Evolutionary conservation across 345 rosid genomes (phyloP).

Genomic region (Brassica cretica): DNA sequence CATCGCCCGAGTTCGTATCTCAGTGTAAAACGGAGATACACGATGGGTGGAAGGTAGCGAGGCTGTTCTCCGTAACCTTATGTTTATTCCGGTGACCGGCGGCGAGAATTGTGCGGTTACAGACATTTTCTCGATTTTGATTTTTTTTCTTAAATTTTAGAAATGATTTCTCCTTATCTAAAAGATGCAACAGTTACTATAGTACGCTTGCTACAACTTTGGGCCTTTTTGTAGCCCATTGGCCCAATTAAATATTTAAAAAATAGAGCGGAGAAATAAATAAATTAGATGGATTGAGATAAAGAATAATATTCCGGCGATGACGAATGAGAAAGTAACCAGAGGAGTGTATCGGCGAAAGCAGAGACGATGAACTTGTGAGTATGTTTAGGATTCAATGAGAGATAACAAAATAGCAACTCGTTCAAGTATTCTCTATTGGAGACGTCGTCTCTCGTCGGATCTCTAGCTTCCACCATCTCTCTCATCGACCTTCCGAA

Average conservation of each 20-base stretch:
- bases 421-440: constrained; percentile 20
- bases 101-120: constrained; percentile 40
- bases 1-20: background rate
- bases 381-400: constrained; percentile 63
- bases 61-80: background rate
- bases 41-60: background rate
- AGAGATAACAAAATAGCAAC: constrained; percentile 68
- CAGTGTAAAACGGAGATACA: constrained; percentile 1
- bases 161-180: background rate
- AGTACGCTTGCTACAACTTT: background rate
- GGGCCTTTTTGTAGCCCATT: constrained; percentile 1
- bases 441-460: background rate
- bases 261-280: background rate
- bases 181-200: constrained; percentile 4
- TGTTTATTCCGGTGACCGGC: constrained; percentile 22
- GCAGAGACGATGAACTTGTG: constrained; percentile 76
- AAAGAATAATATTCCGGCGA: background rate
- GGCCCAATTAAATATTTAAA: background rate
- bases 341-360: constrained; percentile 65
- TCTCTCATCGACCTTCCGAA: constrained; percentile 84
- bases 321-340: constrained; percentile 45
- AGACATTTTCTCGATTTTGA: constrained; percentile 34
- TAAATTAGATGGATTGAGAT: background rate
- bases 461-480: constrained; percentile 78
- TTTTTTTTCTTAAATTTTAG: background rate